These are phyloP conservation scores for Teunomyces cretensis DNA, from an alignment of 805 yeast genomes.

Conservation along the genomic window DNA sequence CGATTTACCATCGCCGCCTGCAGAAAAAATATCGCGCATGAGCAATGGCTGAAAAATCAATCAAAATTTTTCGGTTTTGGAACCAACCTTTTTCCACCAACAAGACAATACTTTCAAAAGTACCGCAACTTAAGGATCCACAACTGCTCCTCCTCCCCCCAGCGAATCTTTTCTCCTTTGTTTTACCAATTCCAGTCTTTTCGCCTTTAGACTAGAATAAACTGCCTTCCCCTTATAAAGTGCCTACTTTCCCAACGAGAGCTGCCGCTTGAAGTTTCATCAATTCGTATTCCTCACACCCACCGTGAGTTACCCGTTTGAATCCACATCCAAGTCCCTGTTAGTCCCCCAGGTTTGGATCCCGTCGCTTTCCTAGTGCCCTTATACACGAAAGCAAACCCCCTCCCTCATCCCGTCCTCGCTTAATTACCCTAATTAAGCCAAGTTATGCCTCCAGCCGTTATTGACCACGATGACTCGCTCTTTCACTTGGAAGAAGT, in stretches of 20 bases:
- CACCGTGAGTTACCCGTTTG: constrained; percentile 20
- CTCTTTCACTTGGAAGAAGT: background rate
- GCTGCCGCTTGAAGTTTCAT: constrained; percentile 45
- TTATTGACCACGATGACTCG: background rate
- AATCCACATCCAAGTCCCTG: background rate
- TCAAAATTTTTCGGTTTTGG: background rate
- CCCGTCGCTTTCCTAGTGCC: background rate
- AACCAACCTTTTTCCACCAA: background rate
- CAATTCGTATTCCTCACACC: constrained; percentile 28
- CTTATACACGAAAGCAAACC: background rate
- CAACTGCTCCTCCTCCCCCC: background rate
- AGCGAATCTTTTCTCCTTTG: background rate
- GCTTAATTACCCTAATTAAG: too few relatives aligned
- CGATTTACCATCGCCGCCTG: too few relatives aligned
- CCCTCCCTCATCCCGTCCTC: background rate
- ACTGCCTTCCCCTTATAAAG: constrained; percentile 5
- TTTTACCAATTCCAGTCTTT: constrained; percentile 1
- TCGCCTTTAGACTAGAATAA: constrained; percentile 5
- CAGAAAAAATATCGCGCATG: background rate
- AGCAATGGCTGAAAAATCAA: too few relatives aligned
- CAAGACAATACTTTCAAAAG: background rate
- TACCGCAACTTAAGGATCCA: background rate
- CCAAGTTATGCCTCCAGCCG: constrained; percentile 22
- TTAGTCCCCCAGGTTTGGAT: constrained; percentile 3
- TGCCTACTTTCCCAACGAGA: constrained; percentile 28